Conservation (phyloP, 495 filamentous ascomycete genomes). For the Cetradonia linearis region DNA sequence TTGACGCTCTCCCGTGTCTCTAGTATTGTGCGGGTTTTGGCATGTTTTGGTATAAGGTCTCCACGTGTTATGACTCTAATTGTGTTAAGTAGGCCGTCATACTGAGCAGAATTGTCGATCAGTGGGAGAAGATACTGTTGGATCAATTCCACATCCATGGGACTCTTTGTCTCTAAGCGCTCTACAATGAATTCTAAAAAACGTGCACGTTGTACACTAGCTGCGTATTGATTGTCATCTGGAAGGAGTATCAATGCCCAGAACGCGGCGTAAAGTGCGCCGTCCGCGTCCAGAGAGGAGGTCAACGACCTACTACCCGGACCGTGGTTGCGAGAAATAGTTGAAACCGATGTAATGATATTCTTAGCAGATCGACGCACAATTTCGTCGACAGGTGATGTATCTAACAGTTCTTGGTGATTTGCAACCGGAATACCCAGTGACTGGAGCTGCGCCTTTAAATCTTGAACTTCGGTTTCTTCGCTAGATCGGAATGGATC, state of each 20-base stretch:
- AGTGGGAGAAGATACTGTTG: constrained; percentile 55
- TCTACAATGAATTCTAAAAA: constrained; percentile 58
- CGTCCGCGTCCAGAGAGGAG: constrained; percentile 44
- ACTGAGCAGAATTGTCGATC: constrained; percentile 34
- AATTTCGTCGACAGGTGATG: constrained; percentile 52
- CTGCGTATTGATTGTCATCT: constrained; percentile 29
- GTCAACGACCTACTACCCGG: constrained; percentile 26
- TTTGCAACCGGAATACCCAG: constrained; percentile 49
- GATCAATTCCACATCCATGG: constrained; percentile 53
- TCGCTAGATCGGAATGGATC: constrained; percentile 67
- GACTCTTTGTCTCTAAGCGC: constrained; percentile 51
- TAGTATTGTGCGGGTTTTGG: constrained; percentile 34
- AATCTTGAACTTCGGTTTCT: constrained; percentile 50
- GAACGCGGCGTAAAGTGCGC: constrained; percentile 62
- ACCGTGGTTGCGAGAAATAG: constrained; percentile 26
- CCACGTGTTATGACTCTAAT: constrained; percentile 48
- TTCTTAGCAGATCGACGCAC: constrained; percentile 70
- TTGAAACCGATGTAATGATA: constrained; percentile 54
- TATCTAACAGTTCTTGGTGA: constrained; percentile 46
- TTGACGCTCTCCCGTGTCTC: constrained; percentile 37
- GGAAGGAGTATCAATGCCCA: constrained; percentile 66
- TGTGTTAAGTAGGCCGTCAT: constrained; percentile 40
- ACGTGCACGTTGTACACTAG: constrained; percentile 45
- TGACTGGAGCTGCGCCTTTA: constrained; percentile 50
- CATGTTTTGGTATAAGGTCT: constrained; percentile 49